Evolutionary conservation across 2,329 filamentous ascomycete species (phyloP).

Genomic region (Pseudogymnoascus pannorum): DNA sequence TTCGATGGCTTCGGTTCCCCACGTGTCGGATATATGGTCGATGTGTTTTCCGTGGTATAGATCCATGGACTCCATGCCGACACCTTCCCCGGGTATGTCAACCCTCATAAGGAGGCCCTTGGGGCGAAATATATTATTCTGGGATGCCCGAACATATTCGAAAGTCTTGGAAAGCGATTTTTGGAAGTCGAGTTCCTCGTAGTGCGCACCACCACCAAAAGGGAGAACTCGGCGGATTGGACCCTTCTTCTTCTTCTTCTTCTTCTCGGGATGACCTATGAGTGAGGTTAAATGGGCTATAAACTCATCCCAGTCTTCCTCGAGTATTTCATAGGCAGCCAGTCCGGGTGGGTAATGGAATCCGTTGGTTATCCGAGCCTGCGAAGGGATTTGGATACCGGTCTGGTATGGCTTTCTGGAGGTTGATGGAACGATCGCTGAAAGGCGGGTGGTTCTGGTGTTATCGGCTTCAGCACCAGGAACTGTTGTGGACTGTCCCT

Average conservation of each 20-base stretch:
- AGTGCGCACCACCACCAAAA: background rate
- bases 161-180: conserved; percentile 15
- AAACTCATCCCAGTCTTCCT: conserved; percentile 14
- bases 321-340: conserved; percentile 10
- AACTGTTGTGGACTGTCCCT: conserved; percentile 14
- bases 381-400: conserved; percentile 15
- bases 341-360: conserved; percentile 18
- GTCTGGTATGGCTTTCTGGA: background rate
- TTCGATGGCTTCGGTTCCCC: background rate
- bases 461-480: background rate
- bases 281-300: background rate
- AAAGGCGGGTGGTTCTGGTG: background rate
- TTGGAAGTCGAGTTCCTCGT: conserved; percentile 12
- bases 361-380: conserved; percentile 10
- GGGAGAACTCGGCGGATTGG: conserved; percentile 4
- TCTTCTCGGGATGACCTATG: background rate
- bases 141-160: conserved; percentile 16
- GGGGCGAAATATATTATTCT: conserved; percentile 17
- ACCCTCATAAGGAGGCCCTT: conserved; percentile 19
- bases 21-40: conserved; percentile 9
- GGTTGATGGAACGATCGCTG: background rate
- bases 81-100: conserved; percentile 21
- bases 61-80: conserved; percentile 21
- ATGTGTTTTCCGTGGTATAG: conserved; percentile 15
- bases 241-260: background rate